Conservation (phyloP, 208 protist species). For the Wallacemonas sp. region DNA sequence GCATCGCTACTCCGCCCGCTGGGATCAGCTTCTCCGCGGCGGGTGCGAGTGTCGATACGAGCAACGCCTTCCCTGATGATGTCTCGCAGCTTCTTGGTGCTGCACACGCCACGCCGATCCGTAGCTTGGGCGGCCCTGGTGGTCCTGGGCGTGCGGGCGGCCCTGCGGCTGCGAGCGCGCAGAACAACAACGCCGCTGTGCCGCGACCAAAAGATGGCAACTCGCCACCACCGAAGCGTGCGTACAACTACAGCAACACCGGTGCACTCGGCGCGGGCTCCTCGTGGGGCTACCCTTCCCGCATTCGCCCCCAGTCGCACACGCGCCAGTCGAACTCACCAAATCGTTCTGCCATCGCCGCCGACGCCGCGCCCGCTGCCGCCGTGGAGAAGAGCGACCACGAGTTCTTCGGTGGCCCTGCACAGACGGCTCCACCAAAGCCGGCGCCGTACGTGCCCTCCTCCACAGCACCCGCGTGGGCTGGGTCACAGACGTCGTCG, state of each 20-base stretch:
- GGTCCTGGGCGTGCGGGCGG: slow-evolving; percentile 19
- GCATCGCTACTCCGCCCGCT: not conserved
- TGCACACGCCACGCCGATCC: slow-evolving; percentile 17
- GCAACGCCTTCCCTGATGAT: slow-evolving; percentile 29
- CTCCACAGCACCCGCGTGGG: not conserved
- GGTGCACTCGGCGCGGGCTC: slow-evolving; percentile 12
- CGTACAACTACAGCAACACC: slow-evolving; percentile 14
- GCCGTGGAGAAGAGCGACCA: not conserved
- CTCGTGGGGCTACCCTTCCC: slow-evolving; percentile 17
- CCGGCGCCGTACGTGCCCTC: not conserved
- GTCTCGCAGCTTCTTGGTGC: slow-evolving; percentile 15
- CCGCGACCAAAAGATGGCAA: not conserved
- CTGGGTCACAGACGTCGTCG: slow-evolving; percentile 1
- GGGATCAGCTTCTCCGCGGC: not conserved
- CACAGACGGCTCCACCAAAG: not conserved
- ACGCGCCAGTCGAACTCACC: not conserved
- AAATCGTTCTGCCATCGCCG: slow-evolving; percentile 8
- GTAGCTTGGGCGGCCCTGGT: slow-evolving; percentile 30
- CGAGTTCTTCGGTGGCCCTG: slow-evolving; percentile 13
- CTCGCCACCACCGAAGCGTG: slow-evolving; percentile 12
- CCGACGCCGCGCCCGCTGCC: not conserved
- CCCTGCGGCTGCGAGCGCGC: not conserved
- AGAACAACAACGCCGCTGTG: slow-evolving; percentile 11
- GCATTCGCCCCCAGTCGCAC: slow-evolving; percentile 6
- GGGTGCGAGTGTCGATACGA: slow-evolving; percentile 18